Conservation (phyloP, 257 asterid species). For the Pogostemon cablin region DNA sequence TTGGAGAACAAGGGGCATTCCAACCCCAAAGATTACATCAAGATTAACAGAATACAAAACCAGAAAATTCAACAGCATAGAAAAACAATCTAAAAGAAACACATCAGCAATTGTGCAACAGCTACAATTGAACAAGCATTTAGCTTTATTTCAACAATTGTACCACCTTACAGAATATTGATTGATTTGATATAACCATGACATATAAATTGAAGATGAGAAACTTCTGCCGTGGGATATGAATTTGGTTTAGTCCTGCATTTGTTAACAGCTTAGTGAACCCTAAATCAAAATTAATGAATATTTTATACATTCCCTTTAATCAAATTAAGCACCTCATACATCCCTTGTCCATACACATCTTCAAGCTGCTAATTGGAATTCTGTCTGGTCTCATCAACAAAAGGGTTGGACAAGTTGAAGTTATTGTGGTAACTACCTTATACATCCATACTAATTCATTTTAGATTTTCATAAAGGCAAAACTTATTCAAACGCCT, state of each 20-base stretch:
- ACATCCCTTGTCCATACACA: not conserved
- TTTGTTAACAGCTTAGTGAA: slow-evolving; percentile 6
- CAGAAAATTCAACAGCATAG: no score
- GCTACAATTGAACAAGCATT: not conserved
- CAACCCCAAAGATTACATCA: no score
- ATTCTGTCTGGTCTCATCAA: no score
- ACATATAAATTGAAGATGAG: slow-evolving; percentile 20
- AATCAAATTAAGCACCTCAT: not conserved
- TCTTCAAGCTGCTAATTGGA: not conserved
- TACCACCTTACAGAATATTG: not conserved
- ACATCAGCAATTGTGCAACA: not conserved
- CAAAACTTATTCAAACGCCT: not conserved
- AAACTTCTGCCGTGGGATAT: slow-evolving; percentile 1
- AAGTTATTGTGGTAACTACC: not conserved
- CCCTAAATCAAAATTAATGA: not conserved
- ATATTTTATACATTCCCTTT: not conserved
- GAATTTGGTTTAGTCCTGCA: slow-evolving; percentile 1
- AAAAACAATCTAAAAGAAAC: no score
- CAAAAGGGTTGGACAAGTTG: not conserved
- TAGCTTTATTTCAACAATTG: slow-evolving; percentile 22
- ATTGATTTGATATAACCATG: slow-evolving; percentile 19
- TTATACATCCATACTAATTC: not conserved
- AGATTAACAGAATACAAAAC: no score
- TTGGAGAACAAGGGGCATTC: no score
- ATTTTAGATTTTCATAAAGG: not conserved